Base-by-base conservation (phyloP, 352 stramenopile species). In the Pythium chondricola region DNA sequence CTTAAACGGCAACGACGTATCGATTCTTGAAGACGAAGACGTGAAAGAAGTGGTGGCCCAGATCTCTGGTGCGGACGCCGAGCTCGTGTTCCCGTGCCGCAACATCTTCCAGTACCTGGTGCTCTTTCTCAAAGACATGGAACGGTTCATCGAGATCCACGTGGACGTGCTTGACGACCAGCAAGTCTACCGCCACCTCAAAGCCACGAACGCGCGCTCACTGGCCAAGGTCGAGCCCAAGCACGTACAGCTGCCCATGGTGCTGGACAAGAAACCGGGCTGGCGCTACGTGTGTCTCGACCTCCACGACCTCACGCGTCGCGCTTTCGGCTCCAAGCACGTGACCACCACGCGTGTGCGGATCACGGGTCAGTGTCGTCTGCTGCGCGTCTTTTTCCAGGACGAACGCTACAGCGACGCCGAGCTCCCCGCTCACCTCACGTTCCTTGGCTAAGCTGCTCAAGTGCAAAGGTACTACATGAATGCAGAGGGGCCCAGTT, bases 1-100 rank as follows among this genome's bases (percentile, higher is more conserved):
- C 8, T 62, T 79, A 29, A 87, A 76, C 37, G 75, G 77, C 39
- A 89, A 87, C 55, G 58, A 76, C 20, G 72, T 93, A 14, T 63
- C 48, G 4, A 58, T 94, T 21, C 31, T 92, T 0, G 68, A 90
- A 32, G 83, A 93, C 47, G 65, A 74, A 17, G 78, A 79, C 36
- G 78, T 92, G 18, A 82, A 85, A 36, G 80, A 88, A 55, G 66
- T 82, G n/a, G 68, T 87, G 16, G 76, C 92, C n/a, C 66, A 93
- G 43, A 47, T 92, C 10, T 55, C 78, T 0, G 80, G 83, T n/a
- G 56, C 56, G 4, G 73, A 89, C 13, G 78, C 74, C 22, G 74
- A 88, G 51, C 59, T 93, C 9, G 61, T 85, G 14, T 88, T 93
- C 42, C 56, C 61, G 36, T 74, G 68, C 13, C 65, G 61, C 48